Evolutionary conservation across 768 basidiomycete species (phyloP), one percentile per base, ranked within the genome.

Genomic region (Clavulina sp.): DNA sequence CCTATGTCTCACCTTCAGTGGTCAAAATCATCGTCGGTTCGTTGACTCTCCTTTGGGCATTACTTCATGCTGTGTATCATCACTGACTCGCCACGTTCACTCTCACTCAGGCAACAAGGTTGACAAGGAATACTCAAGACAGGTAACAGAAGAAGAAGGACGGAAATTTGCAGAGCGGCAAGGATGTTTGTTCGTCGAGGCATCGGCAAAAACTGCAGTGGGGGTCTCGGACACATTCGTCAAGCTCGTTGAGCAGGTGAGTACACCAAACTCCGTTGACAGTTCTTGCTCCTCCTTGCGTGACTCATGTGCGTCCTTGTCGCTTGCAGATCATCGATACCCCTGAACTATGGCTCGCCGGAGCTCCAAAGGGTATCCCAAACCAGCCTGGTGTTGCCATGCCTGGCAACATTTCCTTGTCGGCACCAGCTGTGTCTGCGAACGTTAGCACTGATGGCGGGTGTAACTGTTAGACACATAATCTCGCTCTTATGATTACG

Each of bases 21-120:
- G 84, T 88, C 44, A 88, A 91, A 74, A 88, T 97, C 60, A 75
- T 99, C 21, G 91, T 99, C 2, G 93, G 86, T 29, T 84, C 84
- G 59, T 43, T 29, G 9, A 9, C 16, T 26, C 23, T 46, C 43
- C 23, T 31, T 13, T 7, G 9, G 47, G 19, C n/a, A 30, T 46
- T 46, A 24, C 43, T 18, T 26, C 13, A 21, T 24, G 43, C 9
- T 7, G 23, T 7, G 43, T 13, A 46, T 26, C 9, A 13, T 13
- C 18, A 7, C 48, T 28, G 6, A 51, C 43, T 7, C 46, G 7
- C 13, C 19, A 19, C n/a, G 24, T 16, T 13, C 23, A 2, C 3
- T 33, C 21, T 33, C n/a, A 33, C 5, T 5, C 33, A 59, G 59
- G 70, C 6, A 73, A 73, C 68, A 99, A 97, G 67, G 69, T 93